Conservation (phyloP, 805 yeast species). For the Brettanomyces bruxellensis region DNA sequence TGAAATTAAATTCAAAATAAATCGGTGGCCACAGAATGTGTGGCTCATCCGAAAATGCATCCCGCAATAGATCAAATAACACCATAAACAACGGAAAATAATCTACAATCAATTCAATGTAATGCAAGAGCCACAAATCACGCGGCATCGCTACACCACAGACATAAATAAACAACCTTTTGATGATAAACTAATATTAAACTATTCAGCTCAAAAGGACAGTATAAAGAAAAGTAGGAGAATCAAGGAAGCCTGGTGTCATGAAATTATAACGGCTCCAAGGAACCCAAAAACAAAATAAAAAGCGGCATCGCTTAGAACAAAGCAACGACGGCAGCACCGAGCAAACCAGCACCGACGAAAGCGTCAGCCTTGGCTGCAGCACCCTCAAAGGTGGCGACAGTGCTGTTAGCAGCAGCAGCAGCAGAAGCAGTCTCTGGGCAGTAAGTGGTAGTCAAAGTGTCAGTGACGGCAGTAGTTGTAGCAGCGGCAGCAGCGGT, state of each 20-base stretch:
- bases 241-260: too few species aligned
- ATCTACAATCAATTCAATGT: too few species aligned
- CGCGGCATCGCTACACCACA: too few species aligned
- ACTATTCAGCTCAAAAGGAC: neutral
- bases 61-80: too few species aligned
- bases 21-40: too few species aligned
- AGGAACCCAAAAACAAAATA: neutral
- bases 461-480: constrained; percentile 3
- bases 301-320: constrained; percentile 9
- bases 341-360: constrained; percentile 21
- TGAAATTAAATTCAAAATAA: too few species aligned
- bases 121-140: too few species aligned
- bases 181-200: neutral
- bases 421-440: constrained; percentile 26
- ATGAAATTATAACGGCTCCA: too few species aligned
- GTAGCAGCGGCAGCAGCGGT: constrained; percentile 7
- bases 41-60: too few species aligned
- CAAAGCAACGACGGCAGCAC: constrained; percentile 20
- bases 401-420: constrained; percentile 7
- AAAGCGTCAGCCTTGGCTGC: constrained; percentile 9
- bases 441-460: constrained; percentile 39
- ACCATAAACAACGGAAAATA: too few species aligned
- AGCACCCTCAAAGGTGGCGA: constrained; percentile 14
- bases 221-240: too few species aligned
- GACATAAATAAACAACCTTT: neutral